Conservation (phyloP, 2,329 filamentous ascomycete genomes). For the Botrytis porri region DNA sequence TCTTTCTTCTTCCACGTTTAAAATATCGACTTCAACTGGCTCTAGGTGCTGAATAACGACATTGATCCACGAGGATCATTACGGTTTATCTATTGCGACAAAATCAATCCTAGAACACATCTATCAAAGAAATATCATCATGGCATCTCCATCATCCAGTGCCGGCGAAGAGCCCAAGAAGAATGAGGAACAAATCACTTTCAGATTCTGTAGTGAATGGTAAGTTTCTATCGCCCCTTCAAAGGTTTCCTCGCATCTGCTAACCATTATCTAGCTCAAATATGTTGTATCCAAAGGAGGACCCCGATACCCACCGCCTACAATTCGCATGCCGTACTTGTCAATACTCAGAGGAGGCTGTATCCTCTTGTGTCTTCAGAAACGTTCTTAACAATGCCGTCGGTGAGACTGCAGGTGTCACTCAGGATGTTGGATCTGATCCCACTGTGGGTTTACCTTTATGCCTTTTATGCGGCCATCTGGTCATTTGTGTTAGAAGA, state of each 20-base stretch:
- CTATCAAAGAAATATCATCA: slow-evolving; percentile 34
- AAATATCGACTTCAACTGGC: background rate
- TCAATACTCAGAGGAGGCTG: slow-evolving; percentile 82
- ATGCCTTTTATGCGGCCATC: slow-evolving; percentile 48
- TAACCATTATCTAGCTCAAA: slow-evolving; percentile 64
- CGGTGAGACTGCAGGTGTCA: slow-evolving; percentile 94
- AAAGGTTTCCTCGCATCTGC: slow-evolving; percentile 23
- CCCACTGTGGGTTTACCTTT: slow-evolving; percentile 82
- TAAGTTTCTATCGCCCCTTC: slow-evolving; percentile 39
- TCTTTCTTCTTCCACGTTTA: background rate
- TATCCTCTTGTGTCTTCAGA: slow-evolving; percentile 89
- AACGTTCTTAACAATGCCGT: slow-evolving; percentile 89
- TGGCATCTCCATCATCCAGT: slow-evolving; percentile 58
- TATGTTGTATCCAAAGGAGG: slow-evolving; percentile 96
- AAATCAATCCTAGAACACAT: background rate
- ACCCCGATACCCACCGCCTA: slow-evolving; percentile 76
- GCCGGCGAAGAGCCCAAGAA: slow-evolving; percentile 44
- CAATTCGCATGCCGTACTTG: slow-evolving; percentile 97
- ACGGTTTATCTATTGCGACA: background rate
- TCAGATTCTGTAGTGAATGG: slow-evolving; percentile 98
- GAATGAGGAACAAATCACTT: slow-evolving; percentile 78
- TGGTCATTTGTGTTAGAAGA: slow-evolving; percentile 43
- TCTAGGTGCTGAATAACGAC: background rate
- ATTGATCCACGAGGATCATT: background rate
- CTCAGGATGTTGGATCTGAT: slow-evolving; percentile 94